Evolutionary conservation across 2,329 filamentous ascomycete genomes (phyloP), one percentile per base, ranked within the genome.

Genomic region (Clarireedia paspali): DNA sequence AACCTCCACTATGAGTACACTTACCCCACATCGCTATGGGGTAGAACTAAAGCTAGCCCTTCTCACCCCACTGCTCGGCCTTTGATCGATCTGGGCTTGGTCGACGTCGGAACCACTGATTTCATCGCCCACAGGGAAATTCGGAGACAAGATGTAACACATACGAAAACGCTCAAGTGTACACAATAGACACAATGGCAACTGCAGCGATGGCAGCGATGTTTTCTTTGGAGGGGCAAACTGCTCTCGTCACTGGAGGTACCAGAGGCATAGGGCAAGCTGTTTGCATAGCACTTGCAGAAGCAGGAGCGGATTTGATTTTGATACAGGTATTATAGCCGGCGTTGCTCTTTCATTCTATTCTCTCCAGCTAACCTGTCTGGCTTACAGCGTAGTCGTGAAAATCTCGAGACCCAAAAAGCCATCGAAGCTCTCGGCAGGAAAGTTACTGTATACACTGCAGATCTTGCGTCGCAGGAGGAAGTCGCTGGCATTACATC

Each of bases 341-440:
- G 46, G 52, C 15, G 44, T 53, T 47, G 4, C 9, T 12, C 26
- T 15, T 12, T n/a, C 23, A 23, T 9, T 46, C 40, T 47, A 23
- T 9, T 46, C 40, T 47, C 34, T 26, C n/a, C 6, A 24, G 4
- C 23, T 4, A 36, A 36, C 27, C 26, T n/a, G 15, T 27, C 17
- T 40, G 5, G 4, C 14, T n/a, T 26, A 15, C 56, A 70, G 67
- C 63, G 68, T 9, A 65, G 68, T 53, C 57, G 42, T 38, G 60
- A 58, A 20, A 64, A 68, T 45, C 60, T 57, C 12, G 58, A 70
- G 39, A 91, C 88, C 7, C 81, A 83, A 64, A 68, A 80, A 42
- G 75, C 77, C 12, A 78, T 91, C 65, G 79, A 83, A 67, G 74
- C 77, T 40, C 78, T 89, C 6, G 85, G 84, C 58, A 83, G 87